These are phyloP conservation scores for Beauveria medogensis DNA, from an alignment of 2,329 filamentous ascomycete genomes.

Conservation along the genomic window DNA sequence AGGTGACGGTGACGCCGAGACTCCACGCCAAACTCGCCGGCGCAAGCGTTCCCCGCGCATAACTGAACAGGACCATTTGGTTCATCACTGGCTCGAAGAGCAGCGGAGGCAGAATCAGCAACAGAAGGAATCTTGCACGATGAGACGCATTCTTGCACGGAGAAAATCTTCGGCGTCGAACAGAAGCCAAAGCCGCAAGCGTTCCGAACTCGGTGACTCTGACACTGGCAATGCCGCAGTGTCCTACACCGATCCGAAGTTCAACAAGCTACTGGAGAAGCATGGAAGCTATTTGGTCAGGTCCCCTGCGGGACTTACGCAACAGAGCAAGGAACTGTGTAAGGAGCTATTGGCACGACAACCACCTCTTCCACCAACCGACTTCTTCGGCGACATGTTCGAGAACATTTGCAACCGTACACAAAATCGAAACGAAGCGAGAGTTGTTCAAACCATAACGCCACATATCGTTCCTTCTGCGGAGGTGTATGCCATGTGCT, in stretches of 20 bases:
- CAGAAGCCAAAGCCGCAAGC: background rate
- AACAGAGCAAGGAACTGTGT: background rate
- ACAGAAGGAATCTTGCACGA: background rate
- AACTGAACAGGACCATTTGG: background rate
- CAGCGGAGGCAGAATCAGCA: background rate
- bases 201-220: background rate
- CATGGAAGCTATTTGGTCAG: background rate
- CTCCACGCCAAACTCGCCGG: background rate
- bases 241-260: background rate
- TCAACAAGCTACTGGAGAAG: background rate
- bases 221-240: background rate
- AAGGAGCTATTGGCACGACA: background rate
- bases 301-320: background rate
- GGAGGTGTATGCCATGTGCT: background rate
- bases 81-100: background rate
- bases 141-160: background rate
- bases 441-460: background rate
- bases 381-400: background rate
- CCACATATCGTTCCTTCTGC: background rate
- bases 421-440: background rate
- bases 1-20: background rate
- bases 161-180: background rate
- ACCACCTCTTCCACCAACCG: background rate
- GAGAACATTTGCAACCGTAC: background rate
- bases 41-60: background rate